phyloP scores from a whole-genome alignment of 768 basidiomycete species.

The Rhizopogon roseolus region DNA sequence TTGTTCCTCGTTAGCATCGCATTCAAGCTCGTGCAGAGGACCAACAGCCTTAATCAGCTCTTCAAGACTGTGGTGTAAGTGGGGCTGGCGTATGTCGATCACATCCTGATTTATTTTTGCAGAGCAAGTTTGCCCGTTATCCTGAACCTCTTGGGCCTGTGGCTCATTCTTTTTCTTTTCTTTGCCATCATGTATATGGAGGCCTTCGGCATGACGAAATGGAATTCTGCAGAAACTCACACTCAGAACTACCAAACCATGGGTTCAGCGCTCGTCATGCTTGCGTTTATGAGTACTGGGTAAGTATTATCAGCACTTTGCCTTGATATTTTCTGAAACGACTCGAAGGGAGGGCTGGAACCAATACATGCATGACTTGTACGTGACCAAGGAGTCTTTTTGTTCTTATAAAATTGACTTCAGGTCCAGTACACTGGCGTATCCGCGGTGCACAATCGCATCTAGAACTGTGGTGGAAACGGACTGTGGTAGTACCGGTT shows the following conservation, averaged over 20 bases:
- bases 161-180: constrained; percentile 88
- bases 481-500: constrained; percentile 82
- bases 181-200: constrained; percentile 87
- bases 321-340: constrained; percentile 1
- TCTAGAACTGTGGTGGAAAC: constrained; percentile 45
- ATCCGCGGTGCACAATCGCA: constrained; percentile 76
- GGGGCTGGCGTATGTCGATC: not conserved
- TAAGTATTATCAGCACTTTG: constrained; percentile 30
- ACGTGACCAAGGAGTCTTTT: constrained; percentile 22
- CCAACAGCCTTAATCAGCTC: constrained; percentile 84
- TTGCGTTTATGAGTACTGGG: constrained; percentile 93
- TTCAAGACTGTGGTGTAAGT: constrained; percentile 95
- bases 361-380: constrained; percentile 97
- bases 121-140: constrained; percentile 88
- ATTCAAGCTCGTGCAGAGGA: constrained; percentile 90
- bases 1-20: constrained; percentile 91
- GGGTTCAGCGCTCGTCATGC: constrained; percentile 78
- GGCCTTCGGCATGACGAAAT: constrained; percentile 88
- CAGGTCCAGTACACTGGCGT: constrained; percentile 57
- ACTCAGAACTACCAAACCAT: constrained; percentile 78
- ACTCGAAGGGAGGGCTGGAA: constrained; percentile 87
- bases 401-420: not conserved
- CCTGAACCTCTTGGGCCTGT: constrained; percentile 76
- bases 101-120: constrained; percentile 1
- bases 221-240: constrained; percentile 63